These are phyloP conservation scores for Pneumocystis murina DNA, from an alignment of 1,139 yeast species.

Conservation along the genomic window DNA sequence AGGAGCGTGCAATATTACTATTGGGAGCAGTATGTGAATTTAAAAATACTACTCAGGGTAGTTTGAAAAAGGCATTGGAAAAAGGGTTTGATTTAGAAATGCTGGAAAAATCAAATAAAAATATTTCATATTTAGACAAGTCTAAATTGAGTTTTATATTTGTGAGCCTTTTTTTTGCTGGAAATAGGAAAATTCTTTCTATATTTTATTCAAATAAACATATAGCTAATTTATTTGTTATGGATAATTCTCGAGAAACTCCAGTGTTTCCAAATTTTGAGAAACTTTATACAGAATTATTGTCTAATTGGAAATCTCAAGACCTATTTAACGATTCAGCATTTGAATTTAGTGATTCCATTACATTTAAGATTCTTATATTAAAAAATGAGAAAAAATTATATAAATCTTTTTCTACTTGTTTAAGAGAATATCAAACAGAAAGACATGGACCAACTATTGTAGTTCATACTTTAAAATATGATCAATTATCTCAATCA, in stretches of 20 bases:
- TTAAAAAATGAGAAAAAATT: conserved; percentile 17
- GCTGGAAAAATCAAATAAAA: conserved; percentile 26
- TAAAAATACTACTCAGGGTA: conserved; percentile 56
- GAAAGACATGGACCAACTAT: conserved; percentile 3
- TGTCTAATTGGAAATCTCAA: conserved; percentile 4
- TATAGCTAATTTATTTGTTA: conserved; percentile 41
- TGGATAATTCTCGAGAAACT: conserved; percentile 52
- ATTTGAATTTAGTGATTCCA: conserved; percentile 37
- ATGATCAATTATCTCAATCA: background rate
- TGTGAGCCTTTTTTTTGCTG: conserved; percentile 56
- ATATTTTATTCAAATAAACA: conserved; percentile 50
- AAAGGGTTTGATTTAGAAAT: conserved; percentile 63
- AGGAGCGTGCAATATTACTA: conserved; percentile 63
- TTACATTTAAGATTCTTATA: conserved; percentile 31
- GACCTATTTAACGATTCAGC: conserved; percentile 24
- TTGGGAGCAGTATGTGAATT: conserved; percentile 62
- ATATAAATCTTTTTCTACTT: conserved; percentile 19
- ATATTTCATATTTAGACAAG: conserved; percentile 37
- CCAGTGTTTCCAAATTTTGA: conserved; percentile 48
- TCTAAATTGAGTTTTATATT: conserved; percentile 50
- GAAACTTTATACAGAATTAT: conserved; percentile 37
- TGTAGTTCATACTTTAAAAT: background rate
- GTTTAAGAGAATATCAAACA: conserved; percentile 21
- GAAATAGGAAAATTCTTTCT: conserved; percentile 61
- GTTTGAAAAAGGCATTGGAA: conserved; percentile 75